Evolutionary conservation across 2,329 filamentous ascomycete species (phyloP).

Genomic region (Venturia asperata): DNA sequence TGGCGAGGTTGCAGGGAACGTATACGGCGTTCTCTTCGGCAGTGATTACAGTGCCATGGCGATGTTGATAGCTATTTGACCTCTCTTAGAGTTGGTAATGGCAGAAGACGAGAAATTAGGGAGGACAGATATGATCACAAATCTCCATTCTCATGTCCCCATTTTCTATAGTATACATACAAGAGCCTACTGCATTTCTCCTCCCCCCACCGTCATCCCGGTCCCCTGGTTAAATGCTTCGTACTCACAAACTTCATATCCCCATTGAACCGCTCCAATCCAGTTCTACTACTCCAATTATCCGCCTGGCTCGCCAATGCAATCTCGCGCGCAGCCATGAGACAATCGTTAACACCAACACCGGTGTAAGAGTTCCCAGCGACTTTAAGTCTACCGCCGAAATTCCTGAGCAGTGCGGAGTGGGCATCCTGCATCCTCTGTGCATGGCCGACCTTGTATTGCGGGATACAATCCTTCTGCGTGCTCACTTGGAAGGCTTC

Average conservation of each 20-base stretch:
- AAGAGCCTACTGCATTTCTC: not conserved
- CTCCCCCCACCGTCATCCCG: too few species aligned
- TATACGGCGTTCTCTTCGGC: too few species aligned
- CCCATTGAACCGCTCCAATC: conserved; percentile 10
- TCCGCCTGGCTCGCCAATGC: not conserved
- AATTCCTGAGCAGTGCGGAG: conserved; percentile 9
- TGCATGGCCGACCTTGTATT: conserved; percentile 76
- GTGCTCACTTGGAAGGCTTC: conserved; percentile 54
- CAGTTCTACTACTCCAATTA: conserved; percentile 17
- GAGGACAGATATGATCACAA: too few species aligned
- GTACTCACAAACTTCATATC: conserved; percentile 9
- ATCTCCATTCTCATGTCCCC: too few species aligned
- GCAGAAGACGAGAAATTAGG: too few species aligned
- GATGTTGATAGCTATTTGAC: too few species aligned
- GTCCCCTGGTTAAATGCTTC: not conserved
- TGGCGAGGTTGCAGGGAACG: too few species aligned
- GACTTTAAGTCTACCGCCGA: conserved; percentile 17
- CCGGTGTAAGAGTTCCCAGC: conserved; percentile 21
- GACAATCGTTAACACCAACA: conserved; percentile 22
- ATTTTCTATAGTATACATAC: not conserved
- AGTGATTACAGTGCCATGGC: too few species aligned
- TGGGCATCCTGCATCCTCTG: conserved; percentile 31
- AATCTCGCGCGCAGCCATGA: conserved; percentile 13
- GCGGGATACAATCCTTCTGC: conserved; percentile 73
- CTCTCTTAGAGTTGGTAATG: too few species aligned